Conservation (phyloP, 805 yeast genomes). For the Brettanomyces sp. region DNA sequence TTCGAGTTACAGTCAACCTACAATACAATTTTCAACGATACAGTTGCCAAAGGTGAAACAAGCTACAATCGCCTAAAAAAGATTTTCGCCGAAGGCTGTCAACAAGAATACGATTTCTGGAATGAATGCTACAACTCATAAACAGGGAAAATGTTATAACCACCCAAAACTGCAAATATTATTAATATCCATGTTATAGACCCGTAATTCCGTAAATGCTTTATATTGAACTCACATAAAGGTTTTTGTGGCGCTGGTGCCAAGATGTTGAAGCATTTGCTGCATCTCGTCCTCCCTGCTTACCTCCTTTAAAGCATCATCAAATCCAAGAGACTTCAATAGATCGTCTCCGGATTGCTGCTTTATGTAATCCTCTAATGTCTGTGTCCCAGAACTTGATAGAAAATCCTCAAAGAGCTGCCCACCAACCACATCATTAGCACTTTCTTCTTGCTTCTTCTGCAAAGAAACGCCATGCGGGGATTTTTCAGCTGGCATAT, state of each 20-base stretch:
- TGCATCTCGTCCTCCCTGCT: neutral
- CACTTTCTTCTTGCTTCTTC: no score
- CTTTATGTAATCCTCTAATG: neutral
- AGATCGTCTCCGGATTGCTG: conserved; percentile 1
- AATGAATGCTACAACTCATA: conserved; percentile 25
- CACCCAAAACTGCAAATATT: no score
- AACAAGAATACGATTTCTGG: conserved; percentile 65
- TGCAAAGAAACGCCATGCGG: no score
- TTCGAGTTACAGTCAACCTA: neutral
- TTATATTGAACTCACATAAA: no score
- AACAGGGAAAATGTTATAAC: neutral
- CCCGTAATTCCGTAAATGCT: no score
- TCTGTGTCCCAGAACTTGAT: neutral
- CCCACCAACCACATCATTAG: neutral
- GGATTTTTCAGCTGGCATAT: no score
- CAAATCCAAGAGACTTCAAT: conserved; percentile 1
- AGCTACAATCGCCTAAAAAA: conserved; percentile 32
- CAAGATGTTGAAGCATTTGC: no score
- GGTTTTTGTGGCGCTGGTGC: no score
- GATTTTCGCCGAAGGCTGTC: conserved; percentile 50
- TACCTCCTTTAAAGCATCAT: neutral
- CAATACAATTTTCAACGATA: neutral
- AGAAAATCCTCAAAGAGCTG: neutral
- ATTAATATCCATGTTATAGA: no score
- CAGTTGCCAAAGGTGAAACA: neutral